These are phyloP conservation scores for Cladosporium phlei DNA, from an alignment of 2,329 filamentous ascomycete species.

Conservation along the genomic window DNA sequence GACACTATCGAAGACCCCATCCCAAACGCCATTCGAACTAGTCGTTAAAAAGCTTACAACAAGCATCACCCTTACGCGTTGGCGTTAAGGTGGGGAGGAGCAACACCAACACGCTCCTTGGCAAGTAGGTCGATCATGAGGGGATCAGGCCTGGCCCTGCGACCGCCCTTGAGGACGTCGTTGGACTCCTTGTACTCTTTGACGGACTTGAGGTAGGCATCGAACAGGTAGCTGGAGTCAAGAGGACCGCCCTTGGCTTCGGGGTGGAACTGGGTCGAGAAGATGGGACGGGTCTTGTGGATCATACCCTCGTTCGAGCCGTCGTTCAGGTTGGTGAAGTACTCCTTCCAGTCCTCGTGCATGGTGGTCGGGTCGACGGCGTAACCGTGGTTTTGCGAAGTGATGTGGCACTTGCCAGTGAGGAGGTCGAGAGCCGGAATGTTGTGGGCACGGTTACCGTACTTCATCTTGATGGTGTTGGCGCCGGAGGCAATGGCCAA, in stretches of 20 bases:
- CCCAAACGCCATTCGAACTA: conserved; percentile 9
- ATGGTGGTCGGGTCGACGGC: conserved; percentile 84
- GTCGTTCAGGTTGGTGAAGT: conserved; percentile 98
- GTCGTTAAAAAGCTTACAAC: conserved; percentile 5
- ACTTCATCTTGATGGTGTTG: conserved; percentile 94
- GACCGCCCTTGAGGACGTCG: conserved; percentile 61
- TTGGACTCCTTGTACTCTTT: conserved; percentile 82
- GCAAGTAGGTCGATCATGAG: conserved; percentile 85
- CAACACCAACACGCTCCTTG: conserved; percentile 90
- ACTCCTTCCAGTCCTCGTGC: conserved; percentile 86
- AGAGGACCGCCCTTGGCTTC: conserved; percentile 96
- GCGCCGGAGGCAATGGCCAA: conserved; percentile 85
- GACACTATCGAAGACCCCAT: background rate
- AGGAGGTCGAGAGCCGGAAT: conserved; percentile 92
- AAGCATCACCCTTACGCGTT: background rate
- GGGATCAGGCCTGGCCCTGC: conserved; percentile 82
- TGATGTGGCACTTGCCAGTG: conserved; percentile 97
- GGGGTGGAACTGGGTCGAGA: conserved; percentile 97
- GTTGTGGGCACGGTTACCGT: conserved; percentile 98
- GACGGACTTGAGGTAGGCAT: conserved; percentile 90
- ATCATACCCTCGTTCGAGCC: conserved; percentile 97
- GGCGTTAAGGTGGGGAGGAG: conserved; percentile 29
- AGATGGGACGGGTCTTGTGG: conserved; percentile 92
- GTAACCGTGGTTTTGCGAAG: conserved; percentile 97
- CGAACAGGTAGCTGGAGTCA: conserved; percentile 93